Base-by-base conservation (phyloP, 192 early-diverging fungal genomes). In the Gryganskiella cystojenkinii region DNA sequence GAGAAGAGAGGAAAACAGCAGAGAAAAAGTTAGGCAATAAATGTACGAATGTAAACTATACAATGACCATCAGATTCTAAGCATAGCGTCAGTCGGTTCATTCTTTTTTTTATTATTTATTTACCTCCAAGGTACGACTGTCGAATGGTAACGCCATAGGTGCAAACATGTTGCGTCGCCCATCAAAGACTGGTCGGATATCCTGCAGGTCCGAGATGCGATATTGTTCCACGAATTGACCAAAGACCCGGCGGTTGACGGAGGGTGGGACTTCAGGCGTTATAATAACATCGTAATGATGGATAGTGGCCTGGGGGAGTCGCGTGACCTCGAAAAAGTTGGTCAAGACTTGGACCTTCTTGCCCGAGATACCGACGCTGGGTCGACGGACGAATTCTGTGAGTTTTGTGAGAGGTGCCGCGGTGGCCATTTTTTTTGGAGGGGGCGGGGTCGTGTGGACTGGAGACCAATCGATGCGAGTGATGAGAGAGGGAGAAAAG, bases 281-380 rank as follows among this genome's bases (percentile, higher is more conserved):
- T 28, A 97, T 89, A 3, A 67, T 78, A 11, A 98, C 83, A 67
- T 95, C 92, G 80, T 95, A 98, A 61, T 96, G 96, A 75, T 92
- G 88, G 37, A 98, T 86, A 2, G 52, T 67, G 37, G 13, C 13
- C 7, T 40, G 5, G 5, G 37, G 37, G 37, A 40, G 37, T 5
- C 37, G 5, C 37, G 5, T 40, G 7, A 40, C 37, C 13, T 40
- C 37, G 13, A 40, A 40, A 40, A 40, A 40, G 37, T 40, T 40
- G 13, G 37, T 13, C 37, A 13, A 9, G 37, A 40, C 13, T 40
- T 9, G 37, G 13, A 40, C 37, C 37, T 40, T 40, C 37, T 13
- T 5, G 37, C 37, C 37, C 13, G 7, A 9, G 37, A 13, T 40
- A 5, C 37, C 37, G 37, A n/a, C n/a, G n/a, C n/a, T n/a, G n/a